Evolutionary conservation across 768 basidiomycete genomes (phyloP), one percentile per base, ranked within the genome.

Genomic region (Hypsizygus marmoreus): DNA sequence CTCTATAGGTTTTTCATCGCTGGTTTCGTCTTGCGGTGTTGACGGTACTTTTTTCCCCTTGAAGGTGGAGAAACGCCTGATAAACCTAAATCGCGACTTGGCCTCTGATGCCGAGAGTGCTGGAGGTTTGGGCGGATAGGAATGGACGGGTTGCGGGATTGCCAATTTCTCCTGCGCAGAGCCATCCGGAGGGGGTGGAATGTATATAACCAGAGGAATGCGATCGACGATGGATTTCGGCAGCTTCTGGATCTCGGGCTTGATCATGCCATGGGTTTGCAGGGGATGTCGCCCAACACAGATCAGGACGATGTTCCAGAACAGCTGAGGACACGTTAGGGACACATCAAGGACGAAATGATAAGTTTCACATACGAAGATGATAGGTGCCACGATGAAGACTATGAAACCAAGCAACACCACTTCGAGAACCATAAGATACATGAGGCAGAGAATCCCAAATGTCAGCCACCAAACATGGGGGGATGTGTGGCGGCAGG

Each of bases 381-480:
- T 64, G 42, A 92, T 78, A 0, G 90, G 90, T 1, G 86, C 84
- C 46, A 93, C 64, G 43, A 92, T 74, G 61, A 93, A 86, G 24
- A 93, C 82, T 9, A 90, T 69, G 49, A 91, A 70, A 19, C 84
- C 88, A 12, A 93, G 76, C 4, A 91, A 54, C 44, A 91, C 62
- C 38, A 92, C 82, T 63, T 92, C 74, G 20, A 74, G 57, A 6
- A 80, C 74, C 74, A 86, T 82, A 43, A 91, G 56, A 59, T 92
- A 93, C 71, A 88, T 82, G 31, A 88, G 80, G 65, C 86, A 83
- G 11, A 92, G 68, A 54, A 92, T 84, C 26, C 80, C 84, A 61
- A 93, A 91, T 16, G 79, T 81, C 35, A 91, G 78, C 88, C 88
- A 93, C 90, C 90, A 93, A 25, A 92, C 68, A 53, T 91, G 86